Evolutionary conservation across 192 early-diverging fungal species (phyloP).

Genomic region (Coemansia sp.): DNA sequence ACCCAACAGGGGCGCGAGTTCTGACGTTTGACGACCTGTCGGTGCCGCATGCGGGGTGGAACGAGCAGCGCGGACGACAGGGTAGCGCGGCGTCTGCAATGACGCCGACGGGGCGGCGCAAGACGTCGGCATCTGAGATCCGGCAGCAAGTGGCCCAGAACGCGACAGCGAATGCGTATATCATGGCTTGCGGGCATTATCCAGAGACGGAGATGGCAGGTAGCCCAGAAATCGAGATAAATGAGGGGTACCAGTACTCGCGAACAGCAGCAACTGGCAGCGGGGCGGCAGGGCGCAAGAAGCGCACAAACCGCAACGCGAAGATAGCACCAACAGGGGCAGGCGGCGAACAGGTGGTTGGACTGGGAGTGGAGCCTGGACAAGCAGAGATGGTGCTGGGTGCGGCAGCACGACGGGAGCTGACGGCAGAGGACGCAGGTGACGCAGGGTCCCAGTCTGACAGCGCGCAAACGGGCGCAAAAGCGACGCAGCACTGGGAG

Average conservation of each 20-base stretch:
- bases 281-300: conserved; percentile 12
- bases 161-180: conserved; percentile 49
- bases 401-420: conserved; percentile 21
- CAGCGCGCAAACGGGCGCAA: conserved; percentile 10
- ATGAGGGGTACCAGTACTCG: conserved; percentile 31
- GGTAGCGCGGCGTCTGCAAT: conserved; percentile 30
- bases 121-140: conserved; percentile 45
- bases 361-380: conserved; percentile 43
- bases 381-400: conserved; percentile 31
- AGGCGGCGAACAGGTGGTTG: conserved; percentile 45
- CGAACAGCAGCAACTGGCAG: conserved; percentile 19
- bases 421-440: conserved; percentile 22
- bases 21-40: conserved; percentile 62
- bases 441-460: conserved; percentile 44
- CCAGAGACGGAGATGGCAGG: conserved; percentile 42
- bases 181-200: conserved; percentile 44
- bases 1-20: conserved; percentile 69
- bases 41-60: conserved; percentile 9
- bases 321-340: conserved; percentile 39
- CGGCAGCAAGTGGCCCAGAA: conserved; percentile 46
- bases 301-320: conserved; percentile 36
- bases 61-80: conserved; percentile 11
- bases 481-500: conserved; percentile 6
- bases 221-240: conserved; percentile 36
- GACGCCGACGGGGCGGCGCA: conserved; percentile 31